Evolutionary conservation across 2,329 filamentous ascomycete genomes (phyloP).

Genomic region (Epichloe uncinata): DNA sequence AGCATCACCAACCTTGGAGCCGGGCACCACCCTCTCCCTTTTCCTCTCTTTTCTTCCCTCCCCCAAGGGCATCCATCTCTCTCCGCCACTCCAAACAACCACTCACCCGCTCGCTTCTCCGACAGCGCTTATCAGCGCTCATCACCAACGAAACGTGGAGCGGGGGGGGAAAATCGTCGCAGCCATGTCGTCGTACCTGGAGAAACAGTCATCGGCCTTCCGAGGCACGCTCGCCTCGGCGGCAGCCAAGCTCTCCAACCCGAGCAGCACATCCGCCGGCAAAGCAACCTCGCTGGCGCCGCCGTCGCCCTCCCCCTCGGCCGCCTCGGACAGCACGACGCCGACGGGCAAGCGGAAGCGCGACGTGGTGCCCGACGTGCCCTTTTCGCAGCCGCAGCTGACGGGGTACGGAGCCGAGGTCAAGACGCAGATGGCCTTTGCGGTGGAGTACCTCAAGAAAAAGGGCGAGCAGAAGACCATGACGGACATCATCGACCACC

Average conservation of each 20-base stretch:
- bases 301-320: constrained; percentile 47
- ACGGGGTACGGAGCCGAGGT: constrained; percentile 67
- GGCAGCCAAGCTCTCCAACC: constrained; percentile 48
- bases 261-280: constrained; percentile 27
- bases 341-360: constrained; percentile 50
- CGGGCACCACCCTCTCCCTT: neutral
- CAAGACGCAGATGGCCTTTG: constrained; percentile 78
- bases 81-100: neutral
- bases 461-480: constrained; percentile 57
- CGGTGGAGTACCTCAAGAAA: constrained; percentile 69
- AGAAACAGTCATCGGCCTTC: constrained; percentile 51
- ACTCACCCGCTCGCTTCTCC: neutral
- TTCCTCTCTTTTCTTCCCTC: neutral
- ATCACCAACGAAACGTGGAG: too few species aligned
- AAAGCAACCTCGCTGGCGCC: constrained; percentile 34
- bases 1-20: neutral
- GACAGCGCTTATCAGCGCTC: too few species aligned
- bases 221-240: constrained; percentile 48
- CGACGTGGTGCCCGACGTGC: constrained; percentile 38
- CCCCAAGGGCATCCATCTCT: neutral
- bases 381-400: constrained; percentile 63
- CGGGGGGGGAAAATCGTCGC: neutral
- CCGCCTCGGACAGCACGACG: constrained; percentile 45
- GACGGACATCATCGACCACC: constrained; percentile 64
- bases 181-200: constrained; percentile 48